Evolutionary conservation across 768 basidiomycete genomes (phyloP).

Genomic region (Suillus paluster): DNA sequence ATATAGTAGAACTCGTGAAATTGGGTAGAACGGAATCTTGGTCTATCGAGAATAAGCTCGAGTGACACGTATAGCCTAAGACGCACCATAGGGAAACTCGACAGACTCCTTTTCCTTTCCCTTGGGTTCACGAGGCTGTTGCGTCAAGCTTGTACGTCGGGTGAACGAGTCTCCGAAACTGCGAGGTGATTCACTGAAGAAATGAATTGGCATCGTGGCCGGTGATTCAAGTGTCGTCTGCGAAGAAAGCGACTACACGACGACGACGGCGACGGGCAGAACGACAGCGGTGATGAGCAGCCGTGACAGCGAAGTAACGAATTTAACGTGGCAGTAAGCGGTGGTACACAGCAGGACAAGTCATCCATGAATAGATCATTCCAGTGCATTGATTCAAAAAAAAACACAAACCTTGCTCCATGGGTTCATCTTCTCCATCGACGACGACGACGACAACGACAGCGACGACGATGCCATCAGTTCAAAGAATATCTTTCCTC

Average conservation of each 20-base stretch:
- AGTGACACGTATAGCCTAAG: neutral
- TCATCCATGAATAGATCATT: neutral
- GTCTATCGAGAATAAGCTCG: slow-evolving; percentile 17
- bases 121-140: neutral
- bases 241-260: neutral
- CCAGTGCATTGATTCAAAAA: neutral
- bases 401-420: slow-evolving; percentile 1
- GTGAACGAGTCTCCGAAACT: neutral
- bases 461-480: neutral
- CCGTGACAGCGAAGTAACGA: neutral
- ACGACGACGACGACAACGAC: neutral
- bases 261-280: neutral
- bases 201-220: slow-evolving; percentile 1
- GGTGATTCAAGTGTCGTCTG: neutral
- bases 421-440: neutral
- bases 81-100: slow-evolving; percentile 1
- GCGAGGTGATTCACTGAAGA: slow-evolving; percentile 2
- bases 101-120: neutral
- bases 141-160: neutral
- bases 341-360: slow-evolving; percentile 7
- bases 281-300: neutral
- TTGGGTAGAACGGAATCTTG: slow-evolving; percentile 18
- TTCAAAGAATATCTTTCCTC: neutral
- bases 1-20: slow-evolving; percentile 19
- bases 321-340: slow-evolving; percentile 6